These are phyloP conservation scores for Exophiala lecanii-corni DNA, from an alignment of 2,329 filamentous ascomycete genomes.

Conservation along the genomic window DNA sequence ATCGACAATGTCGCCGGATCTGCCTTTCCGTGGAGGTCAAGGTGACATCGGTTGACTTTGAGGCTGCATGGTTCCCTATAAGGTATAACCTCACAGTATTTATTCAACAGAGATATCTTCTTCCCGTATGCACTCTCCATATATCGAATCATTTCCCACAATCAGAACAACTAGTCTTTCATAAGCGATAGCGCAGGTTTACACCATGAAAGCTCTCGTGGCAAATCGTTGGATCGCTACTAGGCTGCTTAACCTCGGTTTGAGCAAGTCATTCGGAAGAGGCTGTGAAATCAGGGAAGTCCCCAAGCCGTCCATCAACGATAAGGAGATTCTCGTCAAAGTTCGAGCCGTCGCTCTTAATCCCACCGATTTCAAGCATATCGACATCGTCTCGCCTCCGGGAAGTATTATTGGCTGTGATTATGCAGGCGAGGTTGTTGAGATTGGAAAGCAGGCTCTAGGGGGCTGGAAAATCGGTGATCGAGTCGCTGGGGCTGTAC, in stretches of 20 bases:
- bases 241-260: neutral
- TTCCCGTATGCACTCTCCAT: no score
- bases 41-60: no score
- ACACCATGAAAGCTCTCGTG: neutral
- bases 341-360: neutral
- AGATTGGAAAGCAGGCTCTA: neutral
- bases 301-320: neutral
- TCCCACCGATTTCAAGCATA: neutral
- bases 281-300: neutral
- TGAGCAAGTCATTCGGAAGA: neutral
- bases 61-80: no score
- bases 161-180: no score
- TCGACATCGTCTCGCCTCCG: neutral
- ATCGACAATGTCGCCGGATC: no score
- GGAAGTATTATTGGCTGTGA: neutral
- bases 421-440: neutral
- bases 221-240: neutral
- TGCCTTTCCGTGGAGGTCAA: no score
- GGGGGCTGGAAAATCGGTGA: neutral
- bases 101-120: no score
- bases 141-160: no score
- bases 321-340: neutral
- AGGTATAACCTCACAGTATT: no score
- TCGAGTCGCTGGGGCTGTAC: neutral
- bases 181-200: no score